A percentile compares a stretch with the other conserved stretches of the same genome.
Conservation (phyloP, 1,139 yeast species). For the Candida sp. region DNA sequence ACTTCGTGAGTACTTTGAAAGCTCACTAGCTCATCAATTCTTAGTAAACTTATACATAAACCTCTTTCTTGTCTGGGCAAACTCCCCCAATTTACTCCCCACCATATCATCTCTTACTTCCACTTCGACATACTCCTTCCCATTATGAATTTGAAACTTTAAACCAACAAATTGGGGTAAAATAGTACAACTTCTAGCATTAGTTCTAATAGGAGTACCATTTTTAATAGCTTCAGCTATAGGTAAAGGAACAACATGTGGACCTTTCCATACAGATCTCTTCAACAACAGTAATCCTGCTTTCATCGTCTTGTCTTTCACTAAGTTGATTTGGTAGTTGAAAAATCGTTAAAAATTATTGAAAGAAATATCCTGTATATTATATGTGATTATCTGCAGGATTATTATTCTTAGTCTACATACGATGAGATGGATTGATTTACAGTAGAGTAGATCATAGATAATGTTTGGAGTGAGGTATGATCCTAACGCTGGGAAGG, state of each 20-base stretch:
- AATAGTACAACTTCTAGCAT: constrained; percentile 91
- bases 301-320: constrained; percentile 42
- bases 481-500: constrained; percentile 43
- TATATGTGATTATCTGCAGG: not conserved
- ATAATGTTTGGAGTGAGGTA: constrained; percentile 63
- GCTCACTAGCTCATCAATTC: constrained; percentile 27
- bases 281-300: constrained; percentile 48
- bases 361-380: not conserved
- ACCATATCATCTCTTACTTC: constrained; percentile 95
- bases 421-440: constrained; percentile 3
- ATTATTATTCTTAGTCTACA: not conserved
- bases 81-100: constrained; percentile 94
- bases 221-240: constrained; percentile 78
- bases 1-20: too few species aligned
- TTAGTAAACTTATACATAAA: constrained; percentile 77
- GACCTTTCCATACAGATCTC: constrained; percentile 91
- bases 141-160: constrained; percentile 93
- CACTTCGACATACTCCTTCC: constrained; percentile 88
- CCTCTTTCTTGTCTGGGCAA: constrained; percentile 88
- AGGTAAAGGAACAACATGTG: constrained; percentile 91
- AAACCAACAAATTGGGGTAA: constrained; percentile 94
- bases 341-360: not conserved
- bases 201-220: constrained; percentile 87
- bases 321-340: constrained; percentile 1
- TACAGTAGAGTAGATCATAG: not conserved